Evolutionary conservation across 768 basidiomycete genomes (phyloP).

Genomic region (Boletus insuetus): DNA sequence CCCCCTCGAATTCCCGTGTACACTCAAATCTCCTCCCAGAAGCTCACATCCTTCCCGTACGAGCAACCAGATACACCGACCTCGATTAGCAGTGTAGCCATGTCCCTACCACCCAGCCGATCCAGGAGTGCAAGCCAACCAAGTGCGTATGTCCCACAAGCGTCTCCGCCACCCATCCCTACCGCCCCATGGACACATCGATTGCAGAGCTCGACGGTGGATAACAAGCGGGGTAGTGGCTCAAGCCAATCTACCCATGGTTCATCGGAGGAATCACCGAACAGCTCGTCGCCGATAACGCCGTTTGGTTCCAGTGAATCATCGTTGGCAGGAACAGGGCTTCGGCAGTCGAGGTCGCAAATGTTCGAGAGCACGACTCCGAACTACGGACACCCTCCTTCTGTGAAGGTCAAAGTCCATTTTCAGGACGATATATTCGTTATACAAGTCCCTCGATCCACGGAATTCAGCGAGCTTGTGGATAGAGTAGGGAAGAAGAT

Average conservation of each 20-base stretch:
- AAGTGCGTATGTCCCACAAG: conserved; percentile 58
- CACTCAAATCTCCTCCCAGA: conserved; percentile 70
- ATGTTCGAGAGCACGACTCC: conserved; percentile 43
- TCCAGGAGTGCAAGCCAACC: conserved; percentile 83
- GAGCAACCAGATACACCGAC: conserved; percentile 44
- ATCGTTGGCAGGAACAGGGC: conserved; percentile 58
- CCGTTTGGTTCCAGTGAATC: conserved; percentile 90
- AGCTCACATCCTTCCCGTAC: conserved; percentile 51
- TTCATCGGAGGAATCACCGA: conserved; percentile 83
- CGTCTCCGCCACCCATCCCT: conserved; percentile 51
- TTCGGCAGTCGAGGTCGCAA: conserved; percentile 55
- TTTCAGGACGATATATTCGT: conserved; percentile 96
- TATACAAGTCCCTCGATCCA: conserved; percentile 79
- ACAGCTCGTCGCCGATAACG: conserved; percentile 83
- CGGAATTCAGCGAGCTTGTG: conserved; percentile 80
- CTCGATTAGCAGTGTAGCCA: conserved; percentile 20
- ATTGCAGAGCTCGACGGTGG: conserved; percentile 38
- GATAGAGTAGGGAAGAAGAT: conserved; percentile 93
- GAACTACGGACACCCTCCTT: conserved; percentile 34
- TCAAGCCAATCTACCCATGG: conserved; percentile 77
- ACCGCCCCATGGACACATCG: conserved; percentile 49
- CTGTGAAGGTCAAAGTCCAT: conserved; percentile 91
- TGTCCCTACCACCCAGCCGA: conserved; percentile 43
- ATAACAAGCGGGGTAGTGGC: conserved; percentile 75
- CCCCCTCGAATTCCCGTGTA: conserved; percentile 47